Percentiles rank a stretch among this genome's conserved stretches.
These are phyloP conservation scores for Phytophthora pluvialis DNA, from an alignment of 352 stramenopile genomes.

Conservation along the genomic window DNA sequence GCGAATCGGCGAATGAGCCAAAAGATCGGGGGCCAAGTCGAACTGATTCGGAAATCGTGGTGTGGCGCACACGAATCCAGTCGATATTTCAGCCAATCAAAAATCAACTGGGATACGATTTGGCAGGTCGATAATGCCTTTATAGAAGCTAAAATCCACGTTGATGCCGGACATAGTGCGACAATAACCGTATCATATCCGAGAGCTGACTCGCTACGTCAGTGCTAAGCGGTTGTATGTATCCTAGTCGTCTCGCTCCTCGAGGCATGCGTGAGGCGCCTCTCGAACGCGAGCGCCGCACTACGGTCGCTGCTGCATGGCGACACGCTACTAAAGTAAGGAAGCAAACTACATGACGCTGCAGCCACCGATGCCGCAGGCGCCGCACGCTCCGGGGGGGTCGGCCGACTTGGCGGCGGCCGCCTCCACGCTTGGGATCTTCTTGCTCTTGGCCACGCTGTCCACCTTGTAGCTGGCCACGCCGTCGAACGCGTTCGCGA, in stretches of 20 bases:
- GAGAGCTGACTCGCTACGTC: conserved; percentile 12
- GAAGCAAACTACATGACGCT: conserved; percentile 38
- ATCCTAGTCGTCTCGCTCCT: conserved; percentile 19
- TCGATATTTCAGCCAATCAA: conserved; percentile 18
- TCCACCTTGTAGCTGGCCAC: conserved; percentile 47
- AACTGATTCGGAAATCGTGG: conserved; percentile 23
- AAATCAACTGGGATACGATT: conserved; percentile 16
- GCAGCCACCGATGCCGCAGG: conserved; percentile 39
- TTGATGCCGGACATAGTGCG: conserved; percentile 11
- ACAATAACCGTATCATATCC: conserved; percentile 11
- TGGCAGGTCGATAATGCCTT: background rate
- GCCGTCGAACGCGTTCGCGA: conserved; percentile 43
- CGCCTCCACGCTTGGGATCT: conserved; percentile 29
- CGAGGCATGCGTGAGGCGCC: background rate
- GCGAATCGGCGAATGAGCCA: conserved; percentile 46
- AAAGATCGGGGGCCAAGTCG: conserved; percentile 24
- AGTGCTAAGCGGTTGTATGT: conserved; percentile 10
- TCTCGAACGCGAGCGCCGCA: background rate
- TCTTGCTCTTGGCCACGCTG: conserved; percentile 40
- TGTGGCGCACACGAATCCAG: conserved; percentile 12
- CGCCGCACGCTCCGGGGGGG: conserved; percentile 31
- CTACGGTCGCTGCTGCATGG: background rate
- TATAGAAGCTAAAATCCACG: conserved; percentile 21
- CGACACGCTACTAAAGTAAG: conserved; percentile 20
- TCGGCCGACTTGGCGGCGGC: conserved; percentile 22